These are phyloP conservation scores for Amylostereum chailletii DNA, from an alignment of 1,284 basidiomycete genomes.

Conservation along the genomic window DNA sequence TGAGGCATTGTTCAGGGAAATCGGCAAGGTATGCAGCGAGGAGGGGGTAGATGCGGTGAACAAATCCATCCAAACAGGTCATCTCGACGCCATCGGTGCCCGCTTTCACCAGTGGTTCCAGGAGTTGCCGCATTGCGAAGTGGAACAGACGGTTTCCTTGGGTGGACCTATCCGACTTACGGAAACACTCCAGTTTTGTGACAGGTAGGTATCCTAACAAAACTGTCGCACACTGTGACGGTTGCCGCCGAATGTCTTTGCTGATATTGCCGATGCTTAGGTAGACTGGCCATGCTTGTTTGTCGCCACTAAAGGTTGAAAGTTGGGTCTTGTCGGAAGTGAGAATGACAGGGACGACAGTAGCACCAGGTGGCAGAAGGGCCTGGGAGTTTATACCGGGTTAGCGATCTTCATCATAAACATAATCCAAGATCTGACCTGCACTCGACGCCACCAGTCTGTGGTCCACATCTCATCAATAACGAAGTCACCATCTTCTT, in stretches of 20 bases:
- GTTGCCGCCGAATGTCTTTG: neutral
- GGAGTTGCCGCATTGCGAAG: conserved; percentile 14
- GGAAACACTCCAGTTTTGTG: conserved; percentile 10
- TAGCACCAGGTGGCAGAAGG: neutral
- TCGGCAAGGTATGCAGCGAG: conserved; percentile 20
- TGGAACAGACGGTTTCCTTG: conserved; percentile 17
- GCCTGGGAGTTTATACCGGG: neutral
- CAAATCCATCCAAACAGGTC: conserved; percentile 12
- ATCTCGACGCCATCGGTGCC: conserved; percentile 15
- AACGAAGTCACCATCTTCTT: neutral
- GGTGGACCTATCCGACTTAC: neutral
- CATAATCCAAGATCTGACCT: conserved; percentile 1
- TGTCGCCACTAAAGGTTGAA: neutral
- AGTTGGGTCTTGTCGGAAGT: conserved; percentile 1
- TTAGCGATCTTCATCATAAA: neutral
- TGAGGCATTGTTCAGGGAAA: conserved; percentile 19
- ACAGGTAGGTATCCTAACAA: neutral
- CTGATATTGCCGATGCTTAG: conserved; percentile 2
- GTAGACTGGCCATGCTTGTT: conserved; percentile 3
- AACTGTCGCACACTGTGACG: neutral
- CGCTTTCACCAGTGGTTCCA: conserved; percentile 12
- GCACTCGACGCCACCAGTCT: conserved; percentile 5
- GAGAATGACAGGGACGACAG: neutral
- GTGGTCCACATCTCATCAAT: conserved; percentile 6
- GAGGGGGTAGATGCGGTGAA: conserved; percentile 13